Base-by-base conservation (phyloP, 1,284 basidiomycete species). In the Neolentinus lepideus region DNA sequence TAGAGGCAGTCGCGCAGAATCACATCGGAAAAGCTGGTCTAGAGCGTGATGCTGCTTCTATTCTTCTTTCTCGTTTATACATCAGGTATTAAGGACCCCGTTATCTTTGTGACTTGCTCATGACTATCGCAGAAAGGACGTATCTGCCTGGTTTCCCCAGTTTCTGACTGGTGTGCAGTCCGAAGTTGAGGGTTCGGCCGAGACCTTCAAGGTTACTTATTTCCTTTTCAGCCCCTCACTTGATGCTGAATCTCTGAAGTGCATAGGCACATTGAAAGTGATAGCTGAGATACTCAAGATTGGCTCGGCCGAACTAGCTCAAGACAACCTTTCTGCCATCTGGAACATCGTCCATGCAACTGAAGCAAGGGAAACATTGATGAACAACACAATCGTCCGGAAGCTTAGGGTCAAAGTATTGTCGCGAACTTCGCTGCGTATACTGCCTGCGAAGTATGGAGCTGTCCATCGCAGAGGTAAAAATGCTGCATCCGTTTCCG, bases 31-130 rank as follows among this genome's bases (percentile, higher is more conserved):
- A 78, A 35, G 82, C 92, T 11, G 93, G 93, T 2, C 73, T 94
- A 52, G 93, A 94, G 64, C 77, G 92, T 22, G 89, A 94, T 58
- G 85, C 81, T n/a, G 89, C 85, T 56, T 84, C 81, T 6, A 68
- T 83, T 29, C 68, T 94, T 45, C 75, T 96, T 9, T 84, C 91
- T 2, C 78, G 83, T 43, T 71, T 93, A 11, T 94, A 91, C 61
- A 83, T 81, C 69, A 85, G 92, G 90, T 90, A 66, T n/a, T n/a
- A 35, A 73, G 53, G 25, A 3, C 19, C 10, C 26, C 51, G 1
- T 11, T 51, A 36, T 47, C 48, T 19, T 57, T 26, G 48, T 51
- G 6, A 27, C 31, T 52, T 58, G 25, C 36, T 55, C 54, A 54
- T 60, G 51, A 60, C 51, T 59, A 53, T 46, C 56, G 45, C 62